Evolutionary conservation across 352 stramenopile species (phyloP).

Genomic region (Phytophthora fragariaefolia): DNA sequence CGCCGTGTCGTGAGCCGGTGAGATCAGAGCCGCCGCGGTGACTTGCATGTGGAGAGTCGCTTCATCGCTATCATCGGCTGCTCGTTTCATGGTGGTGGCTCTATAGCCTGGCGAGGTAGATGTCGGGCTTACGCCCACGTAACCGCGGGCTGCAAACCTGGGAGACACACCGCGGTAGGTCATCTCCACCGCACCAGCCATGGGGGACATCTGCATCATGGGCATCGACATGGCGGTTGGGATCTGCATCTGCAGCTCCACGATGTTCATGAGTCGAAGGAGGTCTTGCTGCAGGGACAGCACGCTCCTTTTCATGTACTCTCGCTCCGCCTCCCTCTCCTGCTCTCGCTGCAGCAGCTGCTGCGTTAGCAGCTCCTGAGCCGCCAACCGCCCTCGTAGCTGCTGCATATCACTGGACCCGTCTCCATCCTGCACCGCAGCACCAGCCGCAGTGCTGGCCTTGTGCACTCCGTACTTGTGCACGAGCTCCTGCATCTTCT

Average conservation of each 20-base stretch:
- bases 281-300: conserved; percentile 76
- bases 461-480: conserved; percentile 39
- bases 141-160: conserved; percentile 8
- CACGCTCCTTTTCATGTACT: conserved; percentile 68
- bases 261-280: conserved; percentile 77
- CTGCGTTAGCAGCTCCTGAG: conserved; percentile 40
- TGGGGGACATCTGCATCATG: conserved; percentile 34
- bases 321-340: conserved; percentile 42
- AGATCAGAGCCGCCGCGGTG: conserved; percentile 37
- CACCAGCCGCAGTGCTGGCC: neutral
- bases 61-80: conserved; percentile 2
- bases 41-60: neutral
- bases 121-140: neutral
- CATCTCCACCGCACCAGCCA: conserved; percentile 20
- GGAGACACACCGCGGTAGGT: conserved; percentile 23
- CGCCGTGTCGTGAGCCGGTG: conserved; percentile 22
- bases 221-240: conserved; percentile 36
- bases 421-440: neutral
- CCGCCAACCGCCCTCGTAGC: conserved; percentile 32
- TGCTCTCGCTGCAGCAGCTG: conserved; percentile 46
- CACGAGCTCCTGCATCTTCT: conserved; percentile 65
- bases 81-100: conserved; percentile 14
- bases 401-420: conserved; percentile 20
- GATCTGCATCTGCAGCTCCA: conserved; percentile 83
- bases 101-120: conserved; percentile 3